Percentiles rank a stretch among this genome's conserved stretches.
Evolutionary conservation across 1,139 yeast species (phyloP).

Genomic region (Suhomyces terraborum): DNA sequence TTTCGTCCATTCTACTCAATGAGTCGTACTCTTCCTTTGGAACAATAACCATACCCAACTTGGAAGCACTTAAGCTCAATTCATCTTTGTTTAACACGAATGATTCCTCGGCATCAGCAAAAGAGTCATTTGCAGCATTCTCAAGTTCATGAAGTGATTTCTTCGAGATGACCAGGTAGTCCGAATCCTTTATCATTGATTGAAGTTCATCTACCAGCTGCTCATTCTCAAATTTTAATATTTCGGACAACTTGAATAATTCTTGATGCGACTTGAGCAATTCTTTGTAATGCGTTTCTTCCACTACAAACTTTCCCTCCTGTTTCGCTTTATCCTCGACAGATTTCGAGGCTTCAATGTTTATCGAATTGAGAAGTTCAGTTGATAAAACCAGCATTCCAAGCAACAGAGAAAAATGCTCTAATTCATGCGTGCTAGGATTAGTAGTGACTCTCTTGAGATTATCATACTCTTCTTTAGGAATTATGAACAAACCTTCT

Average conservation of each 20-base stretch:
- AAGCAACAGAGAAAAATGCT: conserved; percentile 24
- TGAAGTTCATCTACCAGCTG: conserved; percentile 6
- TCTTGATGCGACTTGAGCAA: conserved; percentile 2
- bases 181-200: conserved; percentile 25
- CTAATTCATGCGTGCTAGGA: conserved; percentile 24
- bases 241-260: neutral
- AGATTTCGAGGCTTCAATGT: conserved; percentile 13
- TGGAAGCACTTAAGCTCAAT: conserved; percentile 30
- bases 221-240: conserved; percentile 1
- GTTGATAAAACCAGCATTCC: conserved; percentile 25
- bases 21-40: conserved; percentile 26
- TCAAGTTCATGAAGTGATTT: conserved; percentile 24
- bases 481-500: conserved; percentile 15
- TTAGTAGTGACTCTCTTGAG: conserved; percentile 18
- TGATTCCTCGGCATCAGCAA: conserved; percentile 40
- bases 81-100: conserved; percentile 34
- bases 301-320: conserved; percentile 31
- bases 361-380: conserved; percentile 24
- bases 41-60: conserved; percentile 42
- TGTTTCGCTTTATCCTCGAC: conserved; percentile 23
- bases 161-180: conserved; percentile 35
- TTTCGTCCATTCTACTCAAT: conserved; percentile 19
- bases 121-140: conserved; percentile 9
- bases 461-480: conserved; percentile 14
- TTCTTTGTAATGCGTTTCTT: conserved; percentile 24